These are phyloP conservation scores for Penicillium robsamsonii DNA, from an alignment of 495 filamentous ascomycete species.

Conservation along the genomic window DNA sequence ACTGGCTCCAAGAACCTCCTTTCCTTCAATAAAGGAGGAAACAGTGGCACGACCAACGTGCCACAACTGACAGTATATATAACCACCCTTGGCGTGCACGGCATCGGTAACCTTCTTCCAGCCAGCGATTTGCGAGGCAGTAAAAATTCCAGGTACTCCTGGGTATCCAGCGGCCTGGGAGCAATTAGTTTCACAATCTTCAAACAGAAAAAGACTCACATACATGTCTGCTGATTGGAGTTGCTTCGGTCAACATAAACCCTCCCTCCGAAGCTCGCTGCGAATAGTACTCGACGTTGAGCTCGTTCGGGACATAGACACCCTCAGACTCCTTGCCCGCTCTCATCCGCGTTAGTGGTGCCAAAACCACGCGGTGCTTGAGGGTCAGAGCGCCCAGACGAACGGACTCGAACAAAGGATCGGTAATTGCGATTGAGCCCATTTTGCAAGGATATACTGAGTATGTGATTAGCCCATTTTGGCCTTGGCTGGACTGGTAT, in stretches of 20 bases:
- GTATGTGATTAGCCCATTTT: neutral
- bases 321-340: constrained; percentile 38
- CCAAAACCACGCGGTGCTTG: constrained; percentile 50
- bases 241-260: constrained; percentile 50
- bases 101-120: constrained; percentile 53
- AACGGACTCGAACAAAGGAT: constrained; percentile 54
- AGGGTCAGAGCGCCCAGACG: constrained; percentile 45
- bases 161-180: constrained; percentile 38
- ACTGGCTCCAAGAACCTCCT: constrained; percentile 19
- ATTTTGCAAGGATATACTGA: constrained; percentile 15
- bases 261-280: constrained; percentile 50
- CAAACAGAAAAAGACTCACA: neutral
- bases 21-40: constrained; percentile 31
- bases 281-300: constrained; percentile 48
- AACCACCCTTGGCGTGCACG: constrained; percentile 51
- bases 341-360: constrained; percentile 55
- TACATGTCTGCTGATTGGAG: constrained; percentile 34
- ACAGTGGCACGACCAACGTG: constrained; percentile 48
- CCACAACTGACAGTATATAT: constrained; percentile 55
- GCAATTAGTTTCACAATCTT: neutral
- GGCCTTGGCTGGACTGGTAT: neutral
- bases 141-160: constrained; percentile 50
- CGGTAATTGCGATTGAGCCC: constrained; percentile 29
- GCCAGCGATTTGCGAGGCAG: constrained; percentile 39
- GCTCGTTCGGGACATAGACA: constrained; percentile 37